phyloP scores from a whole-genome alignment of 805 yeast genomes.

The Ogataea dorogensis region DNA sequence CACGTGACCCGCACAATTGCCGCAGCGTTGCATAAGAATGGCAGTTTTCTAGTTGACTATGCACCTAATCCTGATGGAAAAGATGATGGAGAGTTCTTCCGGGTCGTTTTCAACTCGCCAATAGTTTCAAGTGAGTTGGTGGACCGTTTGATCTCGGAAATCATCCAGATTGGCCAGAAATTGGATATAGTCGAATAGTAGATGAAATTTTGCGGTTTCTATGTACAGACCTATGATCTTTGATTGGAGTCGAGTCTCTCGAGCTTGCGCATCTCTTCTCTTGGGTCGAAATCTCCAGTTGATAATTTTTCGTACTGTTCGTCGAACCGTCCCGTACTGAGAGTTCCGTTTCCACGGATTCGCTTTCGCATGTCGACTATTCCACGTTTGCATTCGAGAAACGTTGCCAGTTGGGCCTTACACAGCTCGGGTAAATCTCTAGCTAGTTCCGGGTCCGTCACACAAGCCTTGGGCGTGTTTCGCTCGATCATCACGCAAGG shows the following conservation, averaged over 20 bases:
- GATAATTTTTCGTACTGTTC: conserved; percentile 79
- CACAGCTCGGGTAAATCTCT: conserved; percentile 85
- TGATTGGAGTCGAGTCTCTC: conserved; percentile 55
- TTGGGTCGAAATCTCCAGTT: conserved; percentile 77
- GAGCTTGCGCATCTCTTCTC: conserved; percentile 74
- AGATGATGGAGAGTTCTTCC: conserved; percentile 71
- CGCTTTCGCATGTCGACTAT: conserved; percentile 89
- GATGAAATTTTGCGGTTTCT: not conserved
- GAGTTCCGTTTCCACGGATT: conserved; percentile 89
- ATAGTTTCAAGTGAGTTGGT: conserved; percentile 42
- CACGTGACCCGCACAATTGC: conserved; percentile 61
- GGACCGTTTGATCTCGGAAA: conserved; percentile 43
- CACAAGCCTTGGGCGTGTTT: conserved; percentile 84
- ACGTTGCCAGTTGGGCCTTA: conserved; percentile 77
- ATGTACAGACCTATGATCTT: conserved; percentile 21
- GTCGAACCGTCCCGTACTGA: conserved; percentile 90
- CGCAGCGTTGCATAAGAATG: conserved; percentile 52
- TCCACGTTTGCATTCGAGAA: conserved; percentile 88
- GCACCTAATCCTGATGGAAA: conserved; percentile 63
- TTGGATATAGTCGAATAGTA: conserved; percentile 4
- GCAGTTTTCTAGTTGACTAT: conserved; percentile 74
- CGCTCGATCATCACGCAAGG: conserved; percentile 93
- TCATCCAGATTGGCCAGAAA: conserved; percentile 36
- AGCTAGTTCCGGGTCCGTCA: conserved; percentile 74
- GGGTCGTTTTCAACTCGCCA: conserved; percentile 83